Evolutionary conservation across 23 red algal genomes (phyloP), one percentile per base, ranked within the genome.

Genomic region (Agarophyton chilense): DNA sequence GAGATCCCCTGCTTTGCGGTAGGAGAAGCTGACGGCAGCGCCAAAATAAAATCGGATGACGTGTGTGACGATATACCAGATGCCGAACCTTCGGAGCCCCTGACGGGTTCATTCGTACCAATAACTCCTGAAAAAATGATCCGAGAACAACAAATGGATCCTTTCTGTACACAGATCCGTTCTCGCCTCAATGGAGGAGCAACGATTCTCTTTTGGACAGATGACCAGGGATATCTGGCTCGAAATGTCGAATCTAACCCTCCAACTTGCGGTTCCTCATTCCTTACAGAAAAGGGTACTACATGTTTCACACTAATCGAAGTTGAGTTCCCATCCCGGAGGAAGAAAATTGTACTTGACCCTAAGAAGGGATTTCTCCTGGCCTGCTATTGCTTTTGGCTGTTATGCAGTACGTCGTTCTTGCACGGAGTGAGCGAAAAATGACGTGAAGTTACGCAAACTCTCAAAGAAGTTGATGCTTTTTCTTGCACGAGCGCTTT

Each of bases 391-490:
- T 56, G 81, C 81, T 2, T 11, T 61, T 18, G 60, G 70, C 32
- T 54, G 57, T 45, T 71, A 86, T 24, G 81, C 81, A 26, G 70
- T 58, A 34, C 25, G 68, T 13, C 57, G 81, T 11, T 39, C 42
- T 47, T 86, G 56, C 43, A 49, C 57, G 28, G n/a, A 67, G 6
- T 71, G 81, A 14, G 57, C 65, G 40, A 70, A 73, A 24, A 86
- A 86, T 51, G 11, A 58, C 13, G 39, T 86, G 31, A 67, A 41
- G 65, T 39, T 86, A 16, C 8, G 81, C 14, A 22, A 45, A 47
- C 38, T 40, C 50, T 46, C 50, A 13, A 72, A 70, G 52, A 19
- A 10, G 9, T 19, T 86, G 3, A 49, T 13, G 40, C 42, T 68
- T 17, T 71, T 72, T 44, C 58, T 33, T 52, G 81, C 81, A n/a